Evolutionary conservation across 306 rosid species (phyloP).

Genomic region (Casuarina equisetifolia): DNA sequence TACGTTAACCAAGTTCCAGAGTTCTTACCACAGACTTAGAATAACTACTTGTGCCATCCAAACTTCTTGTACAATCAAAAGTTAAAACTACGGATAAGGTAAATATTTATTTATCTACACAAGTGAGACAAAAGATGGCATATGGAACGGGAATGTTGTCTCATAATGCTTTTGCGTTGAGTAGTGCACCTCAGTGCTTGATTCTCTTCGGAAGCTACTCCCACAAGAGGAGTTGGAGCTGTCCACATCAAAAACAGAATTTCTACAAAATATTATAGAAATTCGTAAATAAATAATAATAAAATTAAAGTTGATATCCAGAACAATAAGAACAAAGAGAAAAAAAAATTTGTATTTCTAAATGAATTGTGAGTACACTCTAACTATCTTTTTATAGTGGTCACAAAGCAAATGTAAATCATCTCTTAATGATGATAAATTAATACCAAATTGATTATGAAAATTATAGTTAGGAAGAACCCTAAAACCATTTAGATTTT

Average conservation of each 20-base stretch:
- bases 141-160: conserved; percentile 5
- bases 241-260: conserved; percentile 25
- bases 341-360: no score
- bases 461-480: no score
- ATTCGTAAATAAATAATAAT: no score
- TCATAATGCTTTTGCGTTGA: conserved; percentile 73
- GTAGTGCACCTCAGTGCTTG: conserved; percentile 54
- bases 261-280: no score
- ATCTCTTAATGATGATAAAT: no score
- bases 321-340: no score
- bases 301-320: no score
- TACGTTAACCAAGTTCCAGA: background rate
- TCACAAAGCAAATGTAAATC: no score
- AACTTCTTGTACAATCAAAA: background rate
- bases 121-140: conserved; percentile 11
- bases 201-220: conserved; percentile 48
- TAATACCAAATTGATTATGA: no score
- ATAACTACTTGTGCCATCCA: background rate
- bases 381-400: no score
- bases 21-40: background rate
- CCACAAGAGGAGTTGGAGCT: conserved; percentile 55
- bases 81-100: background rate
- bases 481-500: no score
- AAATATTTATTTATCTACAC: conserved; percentile 40
- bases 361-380: no score